phyloP scores from a whole-genome alignment of 306 rosid genomes.

The Inga laurina region DNA sequence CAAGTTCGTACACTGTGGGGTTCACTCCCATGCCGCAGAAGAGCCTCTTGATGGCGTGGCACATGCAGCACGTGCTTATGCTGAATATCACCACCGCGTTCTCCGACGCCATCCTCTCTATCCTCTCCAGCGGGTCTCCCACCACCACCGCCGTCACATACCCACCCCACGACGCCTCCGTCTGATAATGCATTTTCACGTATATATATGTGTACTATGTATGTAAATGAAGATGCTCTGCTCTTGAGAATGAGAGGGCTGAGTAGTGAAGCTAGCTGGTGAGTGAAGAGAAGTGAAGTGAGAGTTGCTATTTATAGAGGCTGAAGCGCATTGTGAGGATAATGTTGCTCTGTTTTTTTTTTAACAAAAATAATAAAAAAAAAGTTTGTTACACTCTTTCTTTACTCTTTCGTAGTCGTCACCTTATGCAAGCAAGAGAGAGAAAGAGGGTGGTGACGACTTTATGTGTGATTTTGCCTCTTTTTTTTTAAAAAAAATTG shows the following conservation, averaged over 20 bases:
- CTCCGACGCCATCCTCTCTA: conserved; percentile 78
- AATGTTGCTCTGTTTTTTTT: background rate
- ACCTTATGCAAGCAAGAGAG: conserved; percentile 36
- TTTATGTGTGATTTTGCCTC: background rate
- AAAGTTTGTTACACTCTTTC: conserved; percentile 24
- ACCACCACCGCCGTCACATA: conserved; percentile 37
- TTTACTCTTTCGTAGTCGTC: conserved; percentile 42
- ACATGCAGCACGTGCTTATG: conserved; percentile 93
- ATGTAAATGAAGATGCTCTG: background rate
- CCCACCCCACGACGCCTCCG: conserved; percentile 62
- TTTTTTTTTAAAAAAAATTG: no score
- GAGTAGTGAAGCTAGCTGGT: background rate
- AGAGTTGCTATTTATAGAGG: conserved; percentile 68
- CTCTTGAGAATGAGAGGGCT: background rate
- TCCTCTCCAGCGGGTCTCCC: conserved; percentile 70
- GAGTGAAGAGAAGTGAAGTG: conserved; percentile 29
- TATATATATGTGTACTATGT: background rate
- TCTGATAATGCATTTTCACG: conserved; percentile 55
- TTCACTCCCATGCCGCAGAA: conserved; percentile 97
- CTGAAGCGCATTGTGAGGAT: conserved; percentile 13
- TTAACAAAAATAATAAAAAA: background rate
- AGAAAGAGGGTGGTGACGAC: background rate
- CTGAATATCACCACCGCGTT: conserved; percentile 96
- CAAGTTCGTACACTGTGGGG: conserved; percentile 85
- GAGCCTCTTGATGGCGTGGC: conserved; percentile 89